phyloP scores from a whole-genome alignment of 768 basidiomycete species.

The Mycena pura region DNA sequence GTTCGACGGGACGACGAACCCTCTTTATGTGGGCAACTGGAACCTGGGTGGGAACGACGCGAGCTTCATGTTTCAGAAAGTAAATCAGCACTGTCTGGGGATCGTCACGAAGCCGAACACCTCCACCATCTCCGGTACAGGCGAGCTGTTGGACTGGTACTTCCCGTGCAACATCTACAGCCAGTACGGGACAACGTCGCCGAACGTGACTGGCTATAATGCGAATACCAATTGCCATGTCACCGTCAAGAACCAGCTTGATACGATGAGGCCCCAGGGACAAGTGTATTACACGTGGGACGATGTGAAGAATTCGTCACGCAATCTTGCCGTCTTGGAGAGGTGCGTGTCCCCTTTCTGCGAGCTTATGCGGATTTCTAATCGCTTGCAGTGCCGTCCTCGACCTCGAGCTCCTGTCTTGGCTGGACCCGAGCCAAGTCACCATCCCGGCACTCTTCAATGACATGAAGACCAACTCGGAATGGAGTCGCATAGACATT shows the following conservation, averaged over 20 bases:
- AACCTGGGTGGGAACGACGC: conserved; percentile 87
- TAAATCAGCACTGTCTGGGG: conserved; percentile 81
- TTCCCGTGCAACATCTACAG: conserved; percentile 95
- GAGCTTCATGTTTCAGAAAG: conserved; percentile 93
- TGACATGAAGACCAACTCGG: conserved; percentile 73
- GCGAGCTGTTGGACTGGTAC: conserved; percentile 84
- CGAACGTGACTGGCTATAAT: conserved; percentile 77
- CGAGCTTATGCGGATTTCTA: not conserved
- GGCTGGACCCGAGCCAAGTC: conserved; percentile 84
- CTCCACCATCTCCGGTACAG: conserved; percentile 65
- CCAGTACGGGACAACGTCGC: conserved; percentile 66
- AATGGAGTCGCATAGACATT: conserved; percentile 84
- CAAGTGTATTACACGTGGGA: conserved; percentile 96
- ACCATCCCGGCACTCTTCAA: conserved; percentile 86
- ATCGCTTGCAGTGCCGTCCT: conserved; percentile 72
- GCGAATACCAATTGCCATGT: conserved; percentile 76
- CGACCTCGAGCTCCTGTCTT: conserved; percentile 83
- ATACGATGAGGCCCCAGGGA: conserved; percentile 63
- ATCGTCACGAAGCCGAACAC: conserved; percentile 76
- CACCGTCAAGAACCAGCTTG: conserved; percentile 53
- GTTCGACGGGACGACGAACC: conserved; percentile 86
- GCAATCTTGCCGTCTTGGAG: conserved; percentile 94
- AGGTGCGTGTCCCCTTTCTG: conserved; percentile 58
- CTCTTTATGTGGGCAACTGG: conserved; percentile 79
- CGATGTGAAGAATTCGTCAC: conserved; percentile 67